Evolutionary conservation across 305 asterid species (phyloP), one percentile per base, ranked within the genome.

Genomic region (Fraxinus albicans): DNA sequence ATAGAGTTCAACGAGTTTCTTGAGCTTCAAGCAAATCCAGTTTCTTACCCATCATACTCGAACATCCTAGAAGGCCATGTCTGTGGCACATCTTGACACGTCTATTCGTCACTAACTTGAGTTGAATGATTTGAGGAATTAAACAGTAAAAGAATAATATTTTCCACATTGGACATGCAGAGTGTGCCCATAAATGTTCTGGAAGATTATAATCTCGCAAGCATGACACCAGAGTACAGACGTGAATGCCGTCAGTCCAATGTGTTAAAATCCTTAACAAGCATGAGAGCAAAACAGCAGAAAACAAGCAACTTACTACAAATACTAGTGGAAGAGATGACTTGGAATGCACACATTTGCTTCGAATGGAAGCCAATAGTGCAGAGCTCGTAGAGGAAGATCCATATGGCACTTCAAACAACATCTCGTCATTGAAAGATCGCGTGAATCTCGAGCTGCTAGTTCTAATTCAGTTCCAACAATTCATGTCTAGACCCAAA

Each of bases 201-300:
- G 33, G 90, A 90, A 88, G 90, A 88, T 31, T 89, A 88, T 78
- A 86, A 90, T 77, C 84, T 92, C 77, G 86, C 80, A 69, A 91
- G 91, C 81, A 87, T 93, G 90, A 93, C 96, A 7, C 34, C 92
- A 38, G 97, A 92, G 86, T 93, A 93, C 40, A 77, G 97, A 77
- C 92, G 95, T 0, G 97, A 93, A 85, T 91, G 97, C 47, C 89
- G 86, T 17, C 91, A 85, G 58, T 85, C 88, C 50, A 44, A 89
- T 75, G 95, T 92, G 29, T 83, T 93, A 13, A 91, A 93, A 31
- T 93, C 96, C 60, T 80, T 92, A 82, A 93, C 96, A 69, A 88
- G 79, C 80, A 84, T 87, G 44, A 86, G 83, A 83, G 67, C 83
- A 75, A 80, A 69, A 63, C 31, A 0, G 77, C 73, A 19, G 78